Evolutionary conservation across 164 flowering plant genomes (phyloP).

Genomic region (Hamamelis virginiana): DNA sequence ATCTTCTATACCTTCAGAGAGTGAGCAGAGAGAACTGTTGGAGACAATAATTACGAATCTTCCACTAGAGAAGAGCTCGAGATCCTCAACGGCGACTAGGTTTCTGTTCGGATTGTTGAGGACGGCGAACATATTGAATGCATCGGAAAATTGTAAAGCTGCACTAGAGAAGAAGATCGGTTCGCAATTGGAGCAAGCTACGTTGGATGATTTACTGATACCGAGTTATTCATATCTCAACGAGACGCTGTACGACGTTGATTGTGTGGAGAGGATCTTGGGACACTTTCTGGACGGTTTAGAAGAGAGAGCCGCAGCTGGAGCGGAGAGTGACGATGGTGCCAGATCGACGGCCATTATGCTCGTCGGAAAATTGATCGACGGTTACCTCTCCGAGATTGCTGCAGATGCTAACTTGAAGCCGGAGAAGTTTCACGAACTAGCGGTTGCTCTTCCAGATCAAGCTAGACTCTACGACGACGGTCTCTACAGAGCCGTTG

Average conservation of each 20-base stretch:
- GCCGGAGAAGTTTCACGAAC: slow-evolving; percentile 61
- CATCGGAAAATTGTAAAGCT: slow-evolving; percentile 43
- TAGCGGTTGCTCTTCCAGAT: slow-evolving; percentile 73
- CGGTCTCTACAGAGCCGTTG: slow-evolving; percentile 92
- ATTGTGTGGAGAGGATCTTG: slow-evolving; percentile 73
- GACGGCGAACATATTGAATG: slow-evolving; percentile 68
- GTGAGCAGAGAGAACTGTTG: slow-evolving; percentile 61
- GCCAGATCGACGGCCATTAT: slow-evolving; percentile 52
- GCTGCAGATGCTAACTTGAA: slow-evolving; percentile 87
- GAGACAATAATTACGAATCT: slow-evolving; percentile 61
- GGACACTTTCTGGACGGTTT: slow-evolving; percentile 42
- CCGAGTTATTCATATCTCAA: slow-evolving; percentile 81
- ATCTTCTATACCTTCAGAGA: slow-evolving; percentile 44
- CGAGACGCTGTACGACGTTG: slow-evolving; percentile 84
- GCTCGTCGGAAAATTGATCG: slow-evolving; percentile 86
- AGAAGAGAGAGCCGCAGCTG: slow-evolving; percentile 24
- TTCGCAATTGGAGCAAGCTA: slow-evolving; percentile 64
- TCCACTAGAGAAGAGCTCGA: slow-evolving; percentile 41
- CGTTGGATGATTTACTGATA: slow-evolving; percentile 72
- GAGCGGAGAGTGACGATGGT: slow-evolving; percentile 15
- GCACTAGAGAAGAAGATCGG: slow-evolving; percentile 72
- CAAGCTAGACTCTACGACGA: slow-evolving; percentile 77
- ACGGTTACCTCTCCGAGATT: slow-evolving; percentile 84
- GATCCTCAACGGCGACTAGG: slow-evolving; percentile 38
- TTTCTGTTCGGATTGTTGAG: slow-evolving; percentile 67